Evolutionary conservation across 768 basidiomycete genomes (phyloP).

Genomic region (Trametes maxima): DNA sequence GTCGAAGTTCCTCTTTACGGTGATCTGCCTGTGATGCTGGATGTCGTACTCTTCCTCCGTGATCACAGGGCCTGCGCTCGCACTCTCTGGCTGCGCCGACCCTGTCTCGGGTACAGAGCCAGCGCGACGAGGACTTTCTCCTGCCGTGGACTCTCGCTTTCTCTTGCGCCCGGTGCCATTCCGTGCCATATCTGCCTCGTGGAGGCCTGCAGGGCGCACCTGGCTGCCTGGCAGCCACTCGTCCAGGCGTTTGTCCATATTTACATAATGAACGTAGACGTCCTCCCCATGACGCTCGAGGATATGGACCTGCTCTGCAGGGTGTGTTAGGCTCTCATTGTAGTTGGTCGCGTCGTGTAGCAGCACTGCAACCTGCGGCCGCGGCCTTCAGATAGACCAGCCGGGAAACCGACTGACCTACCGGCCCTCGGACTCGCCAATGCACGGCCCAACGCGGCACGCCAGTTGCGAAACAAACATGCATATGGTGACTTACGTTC

Average conservation of each 20-base stretch:
- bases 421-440: too few species aligned
- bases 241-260: constrained; percentile 71
- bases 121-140: constrained; percentile 5
- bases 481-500: constrained; percentile 21
- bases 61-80: constrained; percentile 35
- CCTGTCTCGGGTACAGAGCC: constrained; percentile 17
- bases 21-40: constrained; percentile 65
- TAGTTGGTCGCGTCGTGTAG: too few species aligned
- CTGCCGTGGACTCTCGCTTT: constrained; percentile 25
- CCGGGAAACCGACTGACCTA: too few species aligned
- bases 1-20: constrained; percentile 81
- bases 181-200: constrained; percentile 27
- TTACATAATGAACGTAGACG: constrained; percentile 73
- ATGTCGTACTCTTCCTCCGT: constrained; percentile 74
- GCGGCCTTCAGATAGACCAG: too few species aligned
- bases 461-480: neutral
- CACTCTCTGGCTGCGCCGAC: constrained; percentile 8
- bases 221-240: constrained; percentile 63
- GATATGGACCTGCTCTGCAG: constrained; percentile 50
- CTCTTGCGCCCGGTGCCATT: constrained; percentile 30
- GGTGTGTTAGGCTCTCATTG: neutral
- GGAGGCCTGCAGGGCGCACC: constrained; percentile 38
- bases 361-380: too few species aligned
- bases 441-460: neutral
- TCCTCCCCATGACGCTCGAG: constrained; percentile 53